A percentile compares a stretch with the other conserved stretches of the same genome.
Conservation (phyloP, 495 filamentous ascomycete genomes). For the Tricharina praecox region DNA sequence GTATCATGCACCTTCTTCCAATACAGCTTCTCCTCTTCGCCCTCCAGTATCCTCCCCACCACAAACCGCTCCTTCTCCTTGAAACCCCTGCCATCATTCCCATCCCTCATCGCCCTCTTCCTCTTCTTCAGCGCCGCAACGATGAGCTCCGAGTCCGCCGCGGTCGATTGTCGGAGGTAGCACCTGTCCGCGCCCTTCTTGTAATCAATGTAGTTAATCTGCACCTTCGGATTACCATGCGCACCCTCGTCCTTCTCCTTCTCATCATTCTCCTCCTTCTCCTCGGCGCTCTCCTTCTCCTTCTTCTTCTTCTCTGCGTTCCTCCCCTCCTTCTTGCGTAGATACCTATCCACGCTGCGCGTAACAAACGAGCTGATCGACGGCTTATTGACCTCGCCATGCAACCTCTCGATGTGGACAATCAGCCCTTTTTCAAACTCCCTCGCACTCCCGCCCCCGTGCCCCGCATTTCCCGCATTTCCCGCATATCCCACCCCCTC, state of each 20-base stretch:
- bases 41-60: conserved; percentile 12
- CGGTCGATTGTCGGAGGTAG: conserved; percentile 15
- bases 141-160: conserved; percentile 19
- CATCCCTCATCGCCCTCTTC: conserved; percentile 17
- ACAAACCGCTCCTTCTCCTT: conserved; percentile 18
- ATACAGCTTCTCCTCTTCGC: conserved; percentile 20
- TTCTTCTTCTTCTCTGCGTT: not conserved
- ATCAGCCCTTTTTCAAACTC: conserved; percentile 18
- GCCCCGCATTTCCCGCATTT: not conserved
- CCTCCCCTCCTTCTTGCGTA: conserved; percentile 10
- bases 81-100: conserved; percentile 17
- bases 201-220: conserved; percentile 25
- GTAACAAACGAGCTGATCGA: conserved; percentile 18
- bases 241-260: not conserved
- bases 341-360: conserved; percentile 16
- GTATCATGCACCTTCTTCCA: conserved; percentile 17
- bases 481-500: not conserved
- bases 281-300: too few species aligned
- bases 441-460: not conserved
- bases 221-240: not conserved
- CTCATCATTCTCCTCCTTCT: conserved; percentile 3
- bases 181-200: conserved; percentile 17
- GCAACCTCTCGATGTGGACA: conserved; percentile 18
- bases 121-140: conserved; percentile 17
- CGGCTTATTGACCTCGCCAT: conserved; percentile 15